Base-by-base conservation (phyloP, 2,329 filamentous ascomycete genomes). In the Tympanopsis confertula region DNA sequence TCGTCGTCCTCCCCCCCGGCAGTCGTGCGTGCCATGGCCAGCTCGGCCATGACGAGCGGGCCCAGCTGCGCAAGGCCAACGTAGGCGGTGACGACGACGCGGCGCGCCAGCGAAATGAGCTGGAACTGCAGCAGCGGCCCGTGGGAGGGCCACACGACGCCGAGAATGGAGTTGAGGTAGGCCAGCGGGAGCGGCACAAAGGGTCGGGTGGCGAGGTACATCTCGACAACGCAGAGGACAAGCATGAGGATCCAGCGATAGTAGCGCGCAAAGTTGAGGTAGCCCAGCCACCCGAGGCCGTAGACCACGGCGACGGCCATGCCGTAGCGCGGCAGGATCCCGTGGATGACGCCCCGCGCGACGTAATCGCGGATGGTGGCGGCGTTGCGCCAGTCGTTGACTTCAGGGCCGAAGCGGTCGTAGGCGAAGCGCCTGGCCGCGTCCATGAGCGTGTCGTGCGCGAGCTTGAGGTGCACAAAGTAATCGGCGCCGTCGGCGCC, bases 41-140 rank as follows among this genome's bases (percentile, higher is more conserved):
- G 60, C 44, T 60, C 61, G 45, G 51, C 59, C 35, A 55, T 58
- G 12, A 85, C 58, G 4, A 86, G 61, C 3, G 86, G 85, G 0
- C 82, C 81, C 37, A 93, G 71, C 58, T 94, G 86, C 4, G 79
- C 79, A 41, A 94, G 74, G 37, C 85, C 88, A 45, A 94, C 86
- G 58, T 86, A 88, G 19, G 86, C 59, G 2, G 86, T 88, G 37
- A 96, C 64, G 13, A 78, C 76, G 17, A 86, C 62, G 53, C 85
- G 85, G 42, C 88, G 78, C 4, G 82, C 74, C 5, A 96, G 71
- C 13, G 70, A 62, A 40, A 95, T 71, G 47, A 83, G 66, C 60
- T 98, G 88, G 54, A 91, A 98, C 2, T 88, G 89, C 3, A 96
- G 69, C 46, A 82, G 84, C 3, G 81, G 72, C 3, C 72, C 63